Evolutionary conservation across 257 asterid genomes (phyloP), one percentile per base, ranked within the genome.

Genomic region (Solanum neorickii): DNA sequence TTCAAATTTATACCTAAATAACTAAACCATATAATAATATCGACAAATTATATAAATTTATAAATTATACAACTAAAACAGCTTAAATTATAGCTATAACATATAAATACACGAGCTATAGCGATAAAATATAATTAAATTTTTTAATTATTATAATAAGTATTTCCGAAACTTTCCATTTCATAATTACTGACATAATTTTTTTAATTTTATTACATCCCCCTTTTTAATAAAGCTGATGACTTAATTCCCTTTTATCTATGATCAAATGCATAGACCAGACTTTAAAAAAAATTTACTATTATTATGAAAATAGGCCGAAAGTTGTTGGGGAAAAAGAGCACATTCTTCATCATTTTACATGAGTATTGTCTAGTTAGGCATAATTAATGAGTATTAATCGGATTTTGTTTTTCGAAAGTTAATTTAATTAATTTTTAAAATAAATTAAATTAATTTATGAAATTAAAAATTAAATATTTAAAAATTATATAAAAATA

Each of bases 51-150:
- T 37, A 37, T 5, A 37, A 37, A 37, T 5, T 5, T 37, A 6
- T 0, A 0, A 37, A 37, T 6, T 37, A 37, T 37, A 37, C 1
- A 37, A 37, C 1, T 6, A 37, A 37, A 1, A 5, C 7, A 37
- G 1, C 7, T 37, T 37, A 35, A 37, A 37, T 37, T 37, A 37
- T 37, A 37, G 1, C 1, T 37, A 37, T 37, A 37, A 37, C 1
- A 1, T 5, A 6, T 37, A 37, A 5, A 37, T 37, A 37, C 0
- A 37, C 1, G 0, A 37, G 1, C 1, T 1, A 37, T 37, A 37
- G 39, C 7, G 6, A 37, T 37, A 37, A 37, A 37, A 37, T 1
- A 37, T 37, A 37, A 37, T 5, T 37, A 37, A 37, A 37, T 1
- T 37, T 37, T 1, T 37, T 37, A 37, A 37, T 37, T 37, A 37